These are phyloP conservation scores for Umbelopsis sp. DNA, from an alignment of 192 early-diverging fungal species.

Conservation along the genomic window DNA sequence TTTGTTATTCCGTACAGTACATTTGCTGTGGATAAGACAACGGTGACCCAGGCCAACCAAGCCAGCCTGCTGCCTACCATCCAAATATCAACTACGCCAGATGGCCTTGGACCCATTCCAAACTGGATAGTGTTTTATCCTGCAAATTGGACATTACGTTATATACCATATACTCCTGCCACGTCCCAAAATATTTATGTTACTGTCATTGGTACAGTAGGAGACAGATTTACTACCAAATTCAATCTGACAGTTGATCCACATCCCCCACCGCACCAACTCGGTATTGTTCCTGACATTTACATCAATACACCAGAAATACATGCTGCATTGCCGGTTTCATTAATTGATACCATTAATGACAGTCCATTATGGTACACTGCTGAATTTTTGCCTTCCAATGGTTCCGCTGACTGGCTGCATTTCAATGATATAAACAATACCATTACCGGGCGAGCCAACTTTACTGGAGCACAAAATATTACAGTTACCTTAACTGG, in stretches of 20 bases:
- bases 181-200: background rate
- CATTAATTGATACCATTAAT: background rate
- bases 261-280: background rate
- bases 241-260: background rate
- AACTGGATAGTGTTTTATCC: background rate
- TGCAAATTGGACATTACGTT: background rate
- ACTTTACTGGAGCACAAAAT: background rate
- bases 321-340: background rate
- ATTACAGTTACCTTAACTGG: background rate
- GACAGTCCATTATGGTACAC: background rate
- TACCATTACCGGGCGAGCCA: background rate
- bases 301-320: background rate
- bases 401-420: slow-evolving; percentile 1
- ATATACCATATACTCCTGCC: background rate
- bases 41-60: background rate
- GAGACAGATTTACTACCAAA: background rate
- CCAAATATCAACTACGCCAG: background rate
- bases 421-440: background rate
- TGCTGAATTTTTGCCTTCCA: background rate
- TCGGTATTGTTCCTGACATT: background rate
- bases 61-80: background rate
- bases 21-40: background rate
- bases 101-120: background rate
- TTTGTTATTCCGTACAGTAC: background rate
- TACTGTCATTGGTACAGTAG: background rate